Conservation (phyloP, 75 land plant genomes). For the Pinus tabuliformis region DNA sequence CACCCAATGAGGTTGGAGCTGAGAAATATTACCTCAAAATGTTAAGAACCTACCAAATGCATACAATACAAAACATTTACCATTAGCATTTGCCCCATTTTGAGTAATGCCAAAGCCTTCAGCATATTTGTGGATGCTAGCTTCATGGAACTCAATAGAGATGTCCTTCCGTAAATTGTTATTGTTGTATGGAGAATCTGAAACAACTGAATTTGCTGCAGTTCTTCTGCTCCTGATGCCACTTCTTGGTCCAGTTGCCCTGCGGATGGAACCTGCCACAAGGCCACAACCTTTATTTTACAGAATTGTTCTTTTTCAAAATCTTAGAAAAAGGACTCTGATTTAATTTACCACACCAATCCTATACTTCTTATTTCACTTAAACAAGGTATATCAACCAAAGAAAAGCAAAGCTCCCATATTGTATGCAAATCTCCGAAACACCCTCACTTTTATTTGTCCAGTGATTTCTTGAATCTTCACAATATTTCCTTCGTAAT, state of each 20-base stretch:
- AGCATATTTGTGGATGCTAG: background rate
- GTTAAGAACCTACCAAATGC: background rate
- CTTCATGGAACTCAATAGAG: background rate
- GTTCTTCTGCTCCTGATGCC: slow-evolving; percentile 7
- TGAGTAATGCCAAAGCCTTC: background rate
- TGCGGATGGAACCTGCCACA: slow-evolving; percentile 5
- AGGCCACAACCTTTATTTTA: background rate
- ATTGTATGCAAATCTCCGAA: background rate
- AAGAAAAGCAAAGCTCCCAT: background rate
- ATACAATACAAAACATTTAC: background rate
- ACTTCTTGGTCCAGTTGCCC: slow-evolving; percentile 11
- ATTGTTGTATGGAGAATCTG: background rate
- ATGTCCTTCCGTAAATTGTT: background rate
- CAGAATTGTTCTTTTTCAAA: background rate
- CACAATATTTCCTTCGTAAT: too few relatives aligned
- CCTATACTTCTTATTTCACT: background rate
- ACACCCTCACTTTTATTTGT: background rate
- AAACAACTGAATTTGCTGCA: background rate
- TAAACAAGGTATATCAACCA: background rate
- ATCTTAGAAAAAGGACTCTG: background rate
- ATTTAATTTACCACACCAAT: background rate
- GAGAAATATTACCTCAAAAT: background rate
- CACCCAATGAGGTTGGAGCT: background rate
- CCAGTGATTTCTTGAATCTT: background rate
- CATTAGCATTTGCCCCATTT: slow-evolving; percentile 9